phyloP scores from a whole-genome alignment of 306 rosid species.

The Cicer arietinum region DNA sequence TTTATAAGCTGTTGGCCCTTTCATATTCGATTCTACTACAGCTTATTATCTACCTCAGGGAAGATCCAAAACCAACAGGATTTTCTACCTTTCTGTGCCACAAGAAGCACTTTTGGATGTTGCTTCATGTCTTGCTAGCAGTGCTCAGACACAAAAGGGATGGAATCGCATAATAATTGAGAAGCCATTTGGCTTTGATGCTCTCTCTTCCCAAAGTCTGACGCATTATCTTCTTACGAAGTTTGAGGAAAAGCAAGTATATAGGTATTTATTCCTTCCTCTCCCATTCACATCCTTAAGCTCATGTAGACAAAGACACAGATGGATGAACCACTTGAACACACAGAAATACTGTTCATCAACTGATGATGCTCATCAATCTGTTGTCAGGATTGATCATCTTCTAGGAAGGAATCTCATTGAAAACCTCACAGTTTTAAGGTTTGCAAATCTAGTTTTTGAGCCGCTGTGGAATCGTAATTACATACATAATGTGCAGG shows the following conservation, averaged over 20 bases:
- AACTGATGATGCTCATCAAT: slow-evolving; percentile 38
- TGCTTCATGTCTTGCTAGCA: slow-evolving; percentile 68
- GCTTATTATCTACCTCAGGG: slow-evolving; percentile 71
- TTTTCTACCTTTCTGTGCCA: slow-evolving; percentile 94
- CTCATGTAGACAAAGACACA: slow-evolving; percentile 29
- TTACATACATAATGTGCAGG: slow-evolving; percentile 84
- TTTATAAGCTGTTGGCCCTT: slow-evolving; percentile 39
- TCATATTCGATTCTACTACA: slow-evolving; percentile 55
- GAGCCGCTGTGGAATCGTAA: slow-evolving; percentile 90
- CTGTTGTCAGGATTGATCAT: slow-evolving; percentile 88
- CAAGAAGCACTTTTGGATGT: slow-evolving; percentile 91
- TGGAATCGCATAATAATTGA: slow-evolving; percentile 94
- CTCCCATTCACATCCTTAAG: slow-evolving; percentile 22
- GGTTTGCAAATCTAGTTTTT: slow-evolving; percentile 92
- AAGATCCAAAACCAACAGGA: slow-evolving; percentile 72
- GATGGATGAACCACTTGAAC: slow-evolving; percentile 20
- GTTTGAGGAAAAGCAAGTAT: slow-evolving; percentile 84
- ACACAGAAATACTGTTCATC: slow-evolving; percentile 16
- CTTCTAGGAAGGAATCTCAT: slow-evolving; percentile 93
- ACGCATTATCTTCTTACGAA: slow-evolving; percentile 82
- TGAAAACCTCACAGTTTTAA: slow-evolving; percentile 91
- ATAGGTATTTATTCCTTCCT: slow-evolving; percentile 61
- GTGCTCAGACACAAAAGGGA: slow-evolving; percentile 82
- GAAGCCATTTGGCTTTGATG: slow-evolving; percentile 91
- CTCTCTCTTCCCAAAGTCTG: slow-evolving; percentile 70